Evolutionary conservation across 352 stramenopile species (phyloP).

Genomic region (Aphanomyces invadans): DNA sequence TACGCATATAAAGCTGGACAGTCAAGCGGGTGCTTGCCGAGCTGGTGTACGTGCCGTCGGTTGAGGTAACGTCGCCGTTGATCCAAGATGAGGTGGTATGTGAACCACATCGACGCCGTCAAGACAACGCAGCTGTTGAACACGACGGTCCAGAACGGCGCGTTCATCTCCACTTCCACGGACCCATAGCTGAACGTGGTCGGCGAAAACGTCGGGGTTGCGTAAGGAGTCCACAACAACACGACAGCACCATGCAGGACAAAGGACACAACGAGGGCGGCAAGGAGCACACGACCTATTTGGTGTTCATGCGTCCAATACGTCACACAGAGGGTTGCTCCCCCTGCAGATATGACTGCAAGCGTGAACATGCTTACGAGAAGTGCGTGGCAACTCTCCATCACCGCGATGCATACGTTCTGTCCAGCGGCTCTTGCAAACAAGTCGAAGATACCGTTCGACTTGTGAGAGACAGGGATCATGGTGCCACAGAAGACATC

Average conservation of each 20-base stretch:
- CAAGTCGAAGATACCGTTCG: not conserved
- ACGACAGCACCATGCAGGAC: not conserved
- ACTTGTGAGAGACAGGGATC: not conserved
- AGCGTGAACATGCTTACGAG: not conserved
- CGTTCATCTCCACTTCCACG: not conserved
- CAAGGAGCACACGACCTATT: not conserved
- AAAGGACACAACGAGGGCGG: not conserved
- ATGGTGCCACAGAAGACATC: not conserved
- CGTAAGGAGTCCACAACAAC: not conserved
- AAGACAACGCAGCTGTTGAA: not conserved
- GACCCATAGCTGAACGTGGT: not conserved
- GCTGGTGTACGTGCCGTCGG: not conserved
- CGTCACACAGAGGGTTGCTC: not conserved
- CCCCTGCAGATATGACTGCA: not conserved
- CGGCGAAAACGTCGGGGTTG: not conserved
- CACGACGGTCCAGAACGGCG: not conserved
- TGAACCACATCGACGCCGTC: not conserved
- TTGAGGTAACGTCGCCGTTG: not conserved
- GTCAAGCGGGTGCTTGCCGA: conserved; percentile 1
- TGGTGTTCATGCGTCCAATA: conserved; percentile 2
- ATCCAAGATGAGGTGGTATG: not conserved
- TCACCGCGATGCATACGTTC: not conserved
- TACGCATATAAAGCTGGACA: conserved; percentile 1
- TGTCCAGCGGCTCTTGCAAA: not conserved
- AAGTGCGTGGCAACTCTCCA: not conserved